These are phyloP conservation scores for Fusarium pininemorale DNA, from an alignment of 2,329 filamentous ascomycete genomes.

Conservation along the genomic window DNA sequence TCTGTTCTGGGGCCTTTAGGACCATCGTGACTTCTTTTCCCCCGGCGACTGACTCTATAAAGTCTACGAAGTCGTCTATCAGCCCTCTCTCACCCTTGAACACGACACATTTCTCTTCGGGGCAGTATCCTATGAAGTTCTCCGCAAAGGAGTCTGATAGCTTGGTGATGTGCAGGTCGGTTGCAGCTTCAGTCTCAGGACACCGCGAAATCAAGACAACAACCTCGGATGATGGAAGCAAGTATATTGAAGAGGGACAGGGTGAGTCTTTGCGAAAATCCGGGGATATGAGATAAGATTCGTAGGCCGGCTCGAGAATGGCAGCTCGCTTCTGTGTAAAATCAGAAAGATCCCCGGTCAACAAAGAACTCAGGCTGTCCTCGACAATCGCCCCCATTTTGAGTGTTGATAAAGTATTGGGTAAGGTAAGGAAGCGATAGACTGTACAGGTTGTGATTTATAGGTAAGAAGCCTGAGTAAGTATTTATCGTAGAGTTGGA, in stretches of 20 bases:
- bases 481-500: neutral
- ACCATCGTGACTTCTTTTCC: neutral
- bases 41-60: slow-evolving; percentile 11
- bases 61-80: slow-evolving; percentile 30
- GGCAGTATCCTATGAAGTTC: slow-evolving; percentile 39
- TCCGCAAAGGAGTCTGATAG: slow-evolving; percentile 21
- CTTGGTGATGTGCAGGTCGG: slow-evolving; percentile 18
- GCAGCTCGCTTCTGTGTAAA: neutral
- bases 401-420: neutral
- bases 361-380: neutral
- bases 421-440: too few relatives aligned
- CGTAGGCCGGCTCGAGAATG: slow-evolving; percentile 24
- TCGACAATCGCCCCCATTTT: slow-evolving; percentile 14
- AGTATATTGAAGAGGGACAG: slow-evolving; percentile 9
- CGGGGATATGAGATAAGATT: slow-evolving; percentile 20
- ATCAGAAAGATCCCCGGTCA: neutral
- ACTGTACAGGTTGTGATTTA: neutral
- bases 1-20: slow-evolving; percentile 23
- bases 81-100: slow-evolving; percentile 38
- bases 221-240: slow-evolving; percentile 26
- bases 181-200: neutral
- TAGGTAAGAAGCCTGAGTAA: neutral
- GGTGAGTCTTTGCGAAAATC: neutral
- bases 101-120: slow-evolving; percentile 26
- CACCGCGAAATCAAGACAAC: slow-evolving; percentile 8